A percentile compares a stretch with the other conserved stretches of the same genome.
phyloP scores from a whole-genome alignment of 306 rosid species.

The Clitoria ternatea region DNA sequence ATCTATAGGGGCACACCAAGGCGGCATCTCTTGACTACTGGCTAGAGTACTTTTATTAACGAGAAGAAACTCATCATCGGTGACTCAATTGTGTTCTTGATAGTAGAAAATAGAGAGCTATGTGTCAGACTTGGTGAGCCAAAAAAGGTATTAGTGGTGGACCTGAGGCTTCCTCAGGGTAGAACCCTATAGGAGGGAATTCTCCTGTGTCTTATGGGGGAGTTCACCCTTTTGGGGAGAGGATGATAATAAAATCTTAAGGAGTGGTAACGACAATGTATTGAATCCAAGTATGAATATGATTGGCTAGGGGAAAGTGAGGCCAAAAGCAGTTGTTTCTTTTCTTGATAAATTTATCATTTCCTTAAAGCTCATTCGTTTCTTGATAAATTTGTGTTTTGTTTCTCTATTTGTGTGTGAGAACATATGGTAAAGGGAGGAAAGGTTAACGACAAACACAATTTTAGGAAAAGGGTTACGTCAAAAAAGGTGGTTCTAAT shows the following conservation, averaged over 20 bases:
- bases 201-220: slow-evolving; percentile 53
- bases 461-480: slow-evolving; percentile 38
- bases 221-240: slow-evolving; percentile 52
- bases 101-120: slow-evolving; percentile 81
- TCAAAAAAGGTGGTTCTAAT: slow-evolving; percentile 51
- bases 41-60: slow-evolving; percentile 95
- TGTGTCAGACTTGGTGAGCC: slow-evolving; percentile 80
- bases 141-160: slow-evolving; percentile 75
- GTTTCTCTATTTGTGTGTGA: slow-evolving; percentile 24
- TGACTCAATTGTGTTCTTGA: slow-evolving; percentile 78
- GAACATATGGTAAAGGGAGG: slow-evolving; percentile 92
- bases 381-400: slow-evolving; percentile 29
- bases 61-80: slow-evolving; percentile 91
- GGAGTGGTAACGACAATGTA: slow-evolving; percentile 43
- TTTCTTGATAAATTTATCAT: too few relatives aligned
- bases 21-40: slow-evolving; percentile 93
- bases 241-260: slow-evolving; percentile 45
- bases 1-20: slow-evolving; percentile 92
- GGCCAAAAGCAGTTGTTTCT: slow-evolving; percentile 60
- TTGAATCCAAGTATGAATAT: slow-evolving; percentile 38
- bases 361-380: too few relatives aligned
- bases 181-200: slow-evolving; percentile 74
- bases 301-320: slow-evolving; percentile 59
- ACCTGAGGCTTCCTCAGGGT: slow-evolving; percentile 54
- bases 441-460: slow-evolving; percentile 47